A percentile compares a stretch with the other conserved stretches of the same genome.
These are phyloP conservation scores for Glycine soja DNA, from an alignment of 306 rosid species.

Conservation along the genomic window DNA sequence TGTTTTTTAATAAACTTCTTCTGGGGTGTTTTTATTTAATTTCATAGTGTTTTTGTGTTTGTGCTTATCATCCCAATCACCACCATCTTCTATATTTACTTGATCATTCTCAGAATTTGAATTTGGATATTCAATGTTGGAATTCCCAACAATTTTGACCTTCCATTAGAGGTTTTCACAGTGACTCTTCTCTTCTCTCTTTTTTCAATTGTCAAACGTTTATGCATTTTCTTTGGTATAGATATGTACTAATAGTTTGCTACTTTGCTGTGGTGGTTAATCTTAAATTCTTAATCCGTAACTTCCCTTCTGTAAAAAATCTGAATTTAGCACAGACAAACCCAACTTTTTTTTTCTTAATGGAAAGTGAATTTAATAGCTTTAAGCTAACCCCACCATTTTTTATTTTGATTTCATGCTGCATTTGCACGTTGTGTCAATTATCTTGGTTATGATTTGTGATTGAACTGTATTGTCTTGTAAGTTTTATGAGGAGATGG, in stretches of 20 bases:
- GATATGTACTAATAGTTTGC: background rate
- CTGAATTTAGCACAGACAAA: constrained; percentile 29
- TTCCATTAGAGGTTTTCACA: constrained; percentile 3
- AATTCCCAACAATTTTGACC: too few species aligned
- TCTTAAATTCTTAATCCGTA: background rate
- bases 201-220: background rate
- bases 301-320: constrained; percentile 40
- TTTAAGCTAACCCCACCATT: constrained; percentile 34
- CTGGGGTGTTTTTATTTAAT: background rate
- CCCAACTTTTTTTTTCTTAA: constrained; percentile 1
- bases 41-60: background rate
- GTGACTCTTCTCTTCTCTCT: constrained; percentile 10
- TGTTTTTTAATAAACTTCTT: background rate
- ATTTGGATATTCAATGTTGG: background rate
- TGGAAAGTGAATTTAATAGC: constrained; percentile 18
- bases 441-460: constrained; percentile 34
- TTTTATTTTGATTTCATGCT: constrained; percentile 2
- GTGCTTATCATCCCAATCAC: background rate
- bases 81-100: too few species aligned
- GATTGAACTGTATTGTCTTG: constrained; percentile 49
- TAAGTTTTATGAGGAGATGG: constrained; percentile 50
- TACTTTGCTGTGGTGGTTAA: background rate
- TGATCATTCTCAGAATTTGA: background rate
- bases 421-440: constrained; percentile 42
- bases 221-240: background rate